A percentile compares a stretch with the other conserved stretches of the same genome.
Evolutionary conservation across 441 rosid species (phyloP).

Genomic region (Arabidopsis lyrata): DNA sequence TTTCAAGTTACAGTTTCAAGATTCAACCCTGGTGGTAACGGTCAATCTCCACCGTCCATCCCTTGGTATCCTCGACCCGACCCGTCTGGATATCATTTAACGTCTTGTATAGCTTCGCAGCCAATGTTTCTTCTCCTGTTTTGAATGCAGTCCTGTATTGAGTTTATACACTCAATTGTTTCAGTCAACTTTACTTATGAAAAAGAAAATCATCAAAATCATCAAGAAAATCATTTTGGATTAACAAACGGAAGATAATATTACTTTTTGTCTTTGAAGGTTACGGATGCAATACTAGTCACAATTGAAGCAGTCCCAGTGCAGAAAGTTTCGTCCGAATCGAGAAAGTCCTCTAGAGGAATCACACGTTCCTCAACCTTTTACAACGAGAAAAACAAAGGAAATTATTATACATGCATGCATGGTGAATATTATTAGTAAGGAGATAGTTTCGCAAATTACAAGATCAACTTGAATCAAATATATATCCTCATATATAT

Average conservation of each 20-base stretch:
- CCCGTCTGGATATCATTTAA: slow-evolving; percentile 63
- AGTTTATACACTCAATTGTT: background rate
- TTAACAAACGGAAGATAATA: background rate
- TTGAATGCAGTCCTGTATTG: slow-evolving; percentile 56
- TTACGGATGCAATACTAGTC: slow-evolving; percentile 48
- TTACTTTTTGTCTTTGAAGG: slow-evolving; percentile 53
- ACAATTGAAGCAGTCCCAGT: slow-evolving; percentile 55
- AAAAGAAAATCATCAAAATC: background rate
- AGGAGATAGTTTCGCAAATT: background rate
- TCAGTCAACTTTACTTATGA: slow-evolving; percentile 4
- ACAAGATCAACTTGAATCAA: background rate
- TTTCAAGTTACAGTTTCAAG: background rate
- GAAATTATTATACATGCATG: background rate
- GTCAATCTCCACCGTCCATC: slow-evolving; percentile 60
- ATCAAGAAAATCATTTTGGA: too few species aligned
- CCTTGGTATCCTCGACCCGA: slow-evolving; percentile 57
- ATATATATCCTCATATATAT: background rate
- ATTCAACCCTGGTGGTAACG: background rate
- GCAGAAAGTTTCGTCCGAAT: slow-evolving; percentile 57
- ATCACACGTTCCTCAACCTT: slow-evolving; percentile 55
- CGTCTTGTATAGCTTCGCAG: slow-evolving; percentile 47
- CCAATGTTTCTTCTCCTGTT: slow-evolving; percentile 48
- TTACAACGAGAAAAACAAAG: background rate
- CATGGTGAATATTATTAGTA: background rate
- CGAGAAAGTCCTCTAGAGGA: slow-evolving; percentile 46